A percentile compares a stretch with the other conserved stretches of the same genome.
Conservation (phyloP, 208 protist species). For the Naegleria fowleri region DNA sequence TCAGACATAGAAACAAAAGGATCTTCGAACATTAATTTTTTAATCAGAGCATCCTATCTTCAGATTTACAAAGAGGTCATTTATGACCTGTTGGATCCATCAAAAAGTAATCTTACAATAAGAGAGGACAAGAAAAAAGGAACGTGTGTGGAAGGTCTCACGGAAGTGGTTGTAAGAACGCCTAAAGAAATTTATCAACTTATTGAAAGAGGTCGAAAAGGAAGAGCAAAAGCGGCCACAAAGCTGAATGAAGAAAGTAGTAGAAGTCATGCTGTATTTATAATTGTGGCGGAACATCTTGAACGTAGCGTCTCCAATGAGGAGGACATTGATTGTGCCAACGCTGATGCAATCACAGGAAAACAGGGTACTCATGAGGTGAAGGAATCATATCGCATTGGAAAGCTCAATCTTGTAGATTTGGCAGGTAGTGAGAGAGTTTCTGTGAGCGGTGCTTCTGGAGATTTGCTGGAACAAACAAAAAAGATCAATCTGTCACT, state of each 20-base stretch:
- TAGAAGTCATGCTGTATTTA: slow-evolving; percentile 56
- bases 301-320: slow-evolving; percentile 31
- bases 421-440: slow-evolving; percentile 81
- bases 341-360: slow-evolving; percentile 13
- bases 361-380: background rate
- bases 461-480: slow-evolving; percentile 54
- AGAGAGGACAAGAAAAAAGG: slow-evolving; percentile 71
- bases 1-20: slow-evolving; percentile 58
- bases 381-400: slow-evolving; percentile 46
- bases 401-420: slow-evolving; percentile 86
- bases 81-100: slow-evolving; percentile 80
- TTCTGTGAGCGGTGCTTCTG: slow-evolving; percentile 57
- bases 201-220: slow-evolving; percentile 62
- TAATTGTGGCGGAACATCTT: slow-evolving; percentile 44
- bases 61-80: slow-evolving; percentile 96
- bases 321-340: slow-evolving; percentile 23
- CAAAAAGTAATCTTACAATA: slow-evolving; percentile 66
- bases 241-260: slow-evolving; percentile 51
- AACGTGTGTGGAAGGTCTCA: slow-evolving; percentile 81
- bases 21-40: slow-evolving; percentile 77
- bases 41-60: slow-evolving; percentile 83
- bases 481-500: slow-evolving; percentile 67
- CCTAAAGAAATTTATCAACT: slow-evolving; percentile 78
- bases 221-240: slow-evolving; percentile 53
- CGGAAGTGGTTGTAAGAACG: slow-evolving; percentile 72